Percentiles rank a stretch among this genome's conserved stretches.
These are phyloP conservation scores for Warburgia ugandensis DNA, from an alignment of 164 flowering plant genomes.

Conservation along the genomic window DNA sequence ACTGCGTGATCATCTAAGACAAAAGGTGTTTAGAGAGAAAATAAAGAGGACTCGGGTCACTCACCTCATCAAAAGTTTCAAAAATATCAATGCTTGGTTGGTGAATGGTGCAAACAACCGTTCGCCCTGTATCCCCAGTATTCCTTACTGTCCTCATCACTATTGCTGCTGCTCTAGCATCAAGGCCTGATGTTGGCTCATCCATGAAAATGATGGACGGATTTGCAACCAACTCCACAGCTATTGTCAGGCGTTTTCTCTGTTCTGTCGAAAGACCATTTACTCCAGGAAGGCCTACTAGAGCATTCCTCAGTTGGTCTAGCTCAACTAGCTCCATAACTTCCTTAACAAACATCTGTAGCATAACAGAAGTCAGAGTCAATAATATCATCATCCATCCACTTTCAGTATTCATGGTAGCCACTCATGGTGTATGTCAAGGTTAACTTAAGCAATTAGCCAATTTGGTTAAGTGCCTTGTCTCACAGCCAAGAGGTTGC, in stretches of 20 bases:
- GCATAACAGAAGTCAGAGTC: neutral
- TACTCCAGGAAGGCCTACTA: conserved; percentile 64
- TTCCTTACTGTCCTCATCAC: conserved; percentile 71
- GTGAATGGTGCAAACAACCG: conserved; percentile 75
- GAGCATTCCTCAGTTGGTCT: conserved; percentile 28
- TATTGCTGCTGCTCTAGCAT: conserved; percentile 69
- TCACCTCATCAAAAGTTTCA: conserved; percentile 76
- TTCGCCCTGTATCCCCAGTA: conserved; percentile 64
- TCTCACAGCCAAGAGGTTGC: too few relatives aligned
- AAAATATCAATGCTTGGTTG: conserved; percentile 74
- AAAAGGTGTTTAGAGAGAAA: neutral
- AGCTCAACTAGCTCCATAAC: conserved; percentile 63
- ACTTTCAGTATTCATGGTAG: neutral
- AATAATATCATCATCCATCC: too few relatives aligned
- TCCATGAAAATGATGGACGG: conserved; percentile 75
- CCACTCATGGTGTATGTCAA: too few relatives aligned
- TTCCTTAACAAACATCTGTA: conserved; percentile 53
- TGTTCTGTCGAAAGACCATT: conserved; percentile 70
- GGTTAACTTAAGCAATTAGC: too few relatives aligned
- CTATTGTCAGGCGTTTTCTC: conserved; percentile 64
- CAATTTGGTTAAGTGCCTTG: too few relatives aligned
- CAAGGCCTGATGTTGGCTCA: conserved; percentile 69
- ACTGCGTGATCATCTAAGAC: too few relatives aligned
- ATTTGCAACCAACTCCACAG: conserved; percentile 69
- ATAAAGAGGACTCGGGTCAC: neutral